Conservation (phyloP, 331 rosid genomes). For the Spiraea crenata region DNA sequence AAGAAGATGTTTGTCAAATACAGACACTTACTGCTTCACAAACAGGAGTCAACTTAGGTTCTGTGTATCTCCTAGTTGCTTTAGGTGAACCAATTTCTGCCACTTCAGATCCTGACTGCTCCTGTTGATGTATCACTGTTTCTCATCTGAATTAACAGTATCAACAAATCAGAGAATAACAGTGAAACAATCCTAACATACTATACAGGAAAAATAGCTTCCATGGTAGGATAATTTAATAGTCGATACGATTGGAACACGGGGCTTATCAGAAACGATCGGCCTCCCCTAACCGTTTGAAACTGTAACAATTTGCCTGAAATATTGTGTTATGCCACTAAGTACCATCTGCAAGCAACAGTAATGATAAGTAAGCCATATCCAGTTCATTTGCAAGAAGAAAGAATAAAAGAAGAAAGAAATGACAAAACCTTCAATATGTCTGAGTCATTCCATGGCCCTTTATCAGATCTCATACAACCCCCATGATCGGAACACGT, state of each 20-base stretch:
- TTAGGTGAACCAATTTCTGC: constrained; percentile 82
- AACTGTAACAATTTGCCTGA: constrained; percentile 69
- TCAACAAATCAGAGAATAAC: constrained; percentile 12
- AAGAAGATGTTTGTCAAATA: constrained; percentile 3
- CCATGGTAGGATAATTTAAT: background rate
- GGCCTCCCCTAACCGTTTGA: constrained; percentile 51
- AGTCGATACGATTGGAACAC: constrained; percentile 46
- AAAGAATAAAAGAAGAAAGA: constrained; percentile 1
- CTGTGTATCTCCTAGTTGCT: constrained; percentile 48
- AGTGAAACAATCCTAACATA: background rate
- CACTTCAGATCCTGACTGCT: constrained; percentile 91
- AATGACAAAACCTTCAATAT: constrained; percentile 60
- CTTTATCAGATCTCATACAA: constrained; percentile 85
- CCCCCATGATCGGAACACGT: constrained; percentile 73
- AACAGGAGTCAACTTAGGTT: constrained; percentile 79
- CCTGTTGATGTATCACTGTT: constrained; percentile 87
- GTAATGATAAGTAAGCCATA: constrained; percentile 21
- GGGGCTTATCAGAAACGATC: constrained; percentile 57
- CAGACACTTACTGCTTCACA: constrained; percentile 68
- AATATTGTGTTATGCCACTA: constrained; percentile 64
- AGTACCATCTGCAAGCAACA: constrained; percentile 58
- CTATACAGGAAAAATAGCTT: constrained; percentile 2
- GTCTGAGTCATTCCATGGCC: constrained; percentile 87
- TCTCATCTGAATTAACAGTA: constrained; percentile 44
- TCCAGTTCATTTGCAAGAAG: background rate